Conservation (phyloP, 2,329 filamentous ascomycete genomes). For the Pseudopyricularia cyperi region DNA sequence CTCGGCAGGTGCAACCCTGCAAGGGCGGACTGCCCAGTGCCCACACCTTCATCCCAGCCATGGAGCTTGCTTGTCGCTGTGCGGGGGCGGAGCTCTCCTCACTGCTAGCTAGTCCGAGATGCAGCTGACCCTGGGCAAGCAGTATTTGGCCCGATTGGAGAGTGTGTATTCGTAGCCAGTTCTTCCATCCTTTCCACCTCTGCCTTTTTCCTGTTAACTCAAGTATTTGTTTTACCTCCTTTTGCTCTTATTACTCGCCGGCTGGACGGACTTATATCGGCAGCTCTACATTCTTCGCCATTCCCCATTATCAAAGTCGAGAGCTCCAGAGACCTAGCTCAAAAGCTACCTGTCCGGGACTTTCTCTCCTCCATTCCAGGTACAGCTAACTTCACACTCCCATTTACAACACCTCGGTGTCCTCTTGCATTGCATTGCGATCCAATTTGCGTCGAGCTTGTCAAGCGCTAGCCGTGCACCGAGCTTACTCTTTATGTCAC, state of each 20-base stretch:
- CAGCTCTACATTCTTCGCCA: no score
- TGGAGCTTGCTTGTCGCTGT: background rate
- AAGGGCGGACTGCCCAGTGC: background rate
- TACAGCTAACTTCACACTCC: background rate
- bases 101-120: background rate
- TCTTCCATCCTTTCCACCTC: background rate
- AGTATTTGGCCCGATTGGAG: background rate
- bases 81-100: background rate
- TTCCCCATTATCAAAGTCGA: no score
- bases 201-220: conserved; percentile 2
- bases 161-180: no score
- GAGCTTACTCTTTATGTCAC: background rate
- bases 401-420: background rate
- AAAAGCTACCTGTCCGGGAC: background rate
- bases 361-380: no score
- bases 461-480: background rate
- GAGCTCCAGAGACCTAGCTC: background rate
- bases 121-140: background rate
- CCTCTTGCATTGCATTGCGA: background rate
- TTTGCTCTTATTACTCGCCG: background rate
- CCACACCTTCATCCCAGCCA: background rate
- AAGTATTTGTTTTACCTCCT: background rate
- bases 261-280: no score
- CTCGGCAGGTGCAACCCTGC: background rate
- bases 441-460: background rate